Base-by-base conservation (phyloP, 2,329 filamentous ascomycete genomes). In the Tolypocladium nubicola region DNA sequence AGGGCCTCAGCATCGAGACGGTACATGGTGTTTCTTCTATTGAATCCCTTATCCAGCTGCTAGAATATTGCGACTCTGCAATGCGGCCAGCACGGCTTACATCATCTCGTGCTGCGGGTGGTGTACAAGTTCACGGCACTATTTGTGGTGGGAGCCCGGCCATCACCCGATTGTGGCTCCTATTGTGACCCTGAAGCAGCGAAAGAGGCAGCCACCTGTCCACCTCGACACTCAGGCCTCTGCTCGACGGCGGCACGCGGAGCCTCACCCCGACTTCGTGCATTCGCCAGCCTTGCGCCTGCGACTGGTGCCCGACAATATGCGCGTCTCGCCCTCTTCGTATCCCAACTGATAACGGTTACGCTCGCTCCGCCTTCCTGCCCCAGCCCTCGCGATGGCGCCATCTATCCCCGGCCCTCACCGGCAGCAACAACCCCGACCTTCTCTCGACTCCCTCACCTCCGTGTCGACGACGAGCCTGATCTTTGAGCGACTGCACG, bases 381-480 rank as follows among this genome's bases (percentile, higher is more conserved):
- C n/a, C n/a, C 8, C n/a, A 14, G 33, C 21, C 39, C 30, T 16
- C 40, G 21, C 40, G 13, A 57, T 57, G 56, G 50, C 38, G 26
- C 49, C 40, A 19, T 23, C 16, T 11, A 7, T 33, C 21, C 26
- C 21, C 6, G 35, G 23, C 13, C 14, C 16, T 21, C 30, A 50
- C 9, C 30, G 30, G 13, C 30, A 13, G 16, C 47, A 8, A 21
- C 30, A 30, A 13, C 14, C 62, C 45, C 67, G 68, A 53, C 59
- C 58, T 52, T 83, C 82, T 56, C 73, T 73, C 65, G 80, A 80
- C 60, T 90, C 89, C 4, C 71, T 82, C 52, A 89, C 87, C n/a
- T 87, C 87, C 45, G 85, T 85, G n/a, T 94, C 89, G 39, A 93
- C 89, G 13, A 91, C 87, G 4, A 93, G 89, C 64, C 78, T 94